Evolutionary conservation across 805 yeast genomes (phyloP).

Genomic region (Metschnikowia cubensis): DNA sequence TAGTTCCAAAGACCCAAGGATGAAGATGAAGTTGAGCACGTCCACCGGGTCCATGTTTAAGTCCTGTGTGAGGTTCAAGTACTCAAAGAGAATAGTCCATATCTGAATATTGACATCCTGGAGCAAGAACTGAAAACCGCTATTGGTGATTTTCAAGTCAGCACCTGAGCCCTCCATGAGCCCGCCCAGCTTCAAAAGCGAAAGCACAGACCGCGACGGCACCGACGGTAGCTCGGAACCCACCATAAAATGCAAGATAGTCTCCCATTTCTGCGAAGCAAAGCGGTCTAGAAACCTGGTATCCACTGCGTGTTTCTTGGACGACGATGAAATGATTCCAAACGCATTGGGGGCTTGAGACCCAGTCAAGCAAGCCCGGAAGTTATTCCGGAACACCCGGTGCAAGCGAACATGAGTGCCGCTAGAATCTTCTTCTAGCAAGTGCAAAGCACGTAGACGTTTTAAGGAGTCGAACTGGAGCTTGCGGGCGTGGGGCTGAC

Average conservation of each 20-base stretch:
- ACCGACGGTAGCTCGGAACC: constrained; percentile 79
- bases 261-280: constrained; percentile 90
- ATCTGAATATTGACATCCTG: constrained; percentile 93
- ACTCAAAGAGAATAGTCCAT: constrained; percentile 88
- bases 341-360: constrained; percentile 62
- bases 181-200: constrained; percentile 72
- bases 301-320: constrained; percentile 55
- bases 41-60: constrained; percentile 94
- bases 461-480: constrained; percentile 74
- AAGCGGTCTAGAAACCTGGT: constrained; percentile 69
- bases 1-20: constrained; percentile 86
- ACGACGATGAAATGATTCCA: constrained; percentile 60
- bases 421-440: constrained; percentile 58
- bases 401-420: constrained; percentile 54
- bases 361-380: constrained; percentile 83
- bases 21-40: constrained; percentile 86
- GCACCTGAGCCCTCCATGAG: constrained; percentile 68
- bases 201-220: constrained; percentile 69
- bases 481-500: constrained; percentile 54
- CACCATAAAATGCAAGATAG: constrained; percentile 94
- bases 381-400: constrained; percentile 67
- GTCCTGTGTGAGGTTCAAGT: constrained; percentile 77
- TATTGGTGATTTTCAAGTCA: constrained; percentile 70
- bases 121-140: constrained; percentile 88
- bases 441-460: constrained; percentile 69